phyloP scores from a whole-genome alignment of 441 rosid species.

The Bruguiera hainesii region DNA sequence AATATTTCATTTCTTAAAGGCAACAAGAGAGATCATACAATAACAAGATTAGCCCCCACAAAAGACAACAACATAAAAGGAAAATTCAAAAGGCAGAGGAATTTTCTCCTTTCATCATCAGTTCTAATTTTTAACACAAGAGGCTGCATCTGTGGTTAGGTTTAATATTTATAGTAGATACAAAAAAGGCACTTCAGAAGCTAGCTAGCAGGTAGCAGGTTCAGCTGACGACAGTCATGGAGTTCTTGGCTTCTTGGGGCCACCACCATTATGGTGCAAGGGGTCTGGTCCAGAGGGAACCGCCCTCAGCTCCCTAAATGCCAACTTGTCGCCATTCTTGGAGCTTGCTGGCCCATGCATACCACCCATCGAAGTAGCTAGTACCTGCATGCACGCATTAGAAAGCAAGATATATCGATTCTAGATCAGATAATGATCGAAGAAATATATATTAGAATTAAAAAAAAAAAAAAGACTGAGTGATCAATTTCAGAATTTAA shows the following conservation, averaged over 20 bases:
- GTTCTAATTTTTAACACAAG: too few relatives aligned
- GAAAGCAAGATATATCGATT: neutral
- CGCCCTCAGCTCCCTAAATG: conserved; percentile 39
- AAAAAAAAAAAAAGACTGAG: neutral
- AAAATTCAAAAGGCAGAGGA: too few relatives aligned
- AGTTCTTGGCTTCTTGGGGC: conserved; percentile 52
- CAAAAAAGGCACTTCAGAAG: neutral
- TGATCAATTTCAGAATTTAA: too few relatives aligned
- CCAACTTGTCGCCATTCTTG: conserved; percentile 13
- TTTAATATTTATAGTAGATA: too few relatives aligned
- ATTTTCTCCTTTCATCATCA: too few relatives aligned
- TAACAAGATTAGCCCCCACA: too few relatives aligned
- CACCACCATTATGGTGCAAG: conserved; percentile 63
- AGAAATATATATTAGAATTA: neutral
- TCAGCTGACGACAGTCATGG: conserved; percentile 28
- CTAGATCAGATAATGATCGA: neutral
- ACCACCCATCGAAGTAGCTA: neutral
- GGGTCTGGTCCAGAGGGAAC: conserved; percentile 85
- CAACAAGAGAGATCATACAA: too few relatives aligned
- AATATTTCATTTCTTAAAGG: too few relatives aligned
- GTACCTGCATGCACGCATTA: conserved; percentile 16
- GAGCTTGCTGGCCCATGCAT: conserved; percentile 6
- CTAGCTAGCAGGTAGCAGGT: neutral
- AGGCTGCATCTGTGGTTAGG: too few relatives aligned
- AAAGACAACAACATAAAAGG: too few relatives aligned